Evolutionary conservation across 306 rosid species (phyloP).

Genomic region (Malus domestica): DNA sequence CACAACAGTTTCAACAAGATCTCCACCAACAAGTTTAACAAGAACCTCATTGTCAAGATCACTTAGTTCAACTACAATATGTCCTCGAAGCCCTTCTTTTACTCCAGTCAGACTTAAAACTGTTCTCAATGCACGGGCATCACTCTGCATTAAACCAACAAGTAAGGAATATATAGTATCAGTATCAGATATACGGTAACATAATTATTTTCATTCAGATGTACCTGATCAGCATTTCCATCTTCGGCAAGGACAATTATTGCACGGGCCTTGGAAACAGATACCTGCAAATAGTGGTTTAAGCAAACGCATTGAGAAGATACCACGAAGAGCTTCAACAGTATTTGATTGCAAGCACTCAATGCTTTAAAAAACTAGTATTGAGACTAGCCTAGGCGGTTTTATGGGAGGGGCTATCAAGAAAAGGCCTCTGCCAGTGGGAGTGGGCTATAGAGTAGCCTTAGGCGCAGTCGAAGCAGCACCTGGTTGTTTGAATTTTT

Average conservation of each 20-base stretch:
- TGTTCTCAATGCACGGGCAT: constrained; percentile 88
- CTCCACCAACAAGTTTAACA: constrained; percentile 93
- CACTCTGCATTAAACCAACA: constrained; percentile 56
- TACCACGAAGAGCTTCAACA: background rate
- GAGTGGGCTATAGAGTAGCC: too few species aligned
- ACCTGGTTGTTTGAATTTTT: too few species aligned
- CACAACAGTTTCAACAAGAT: constrained; percentile 92
- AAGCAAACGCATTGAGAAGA: constrained; percentile 5
- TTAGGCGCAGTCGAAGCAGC: too few species aligned
- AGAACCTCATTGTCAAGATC: constrained; percentile 90
- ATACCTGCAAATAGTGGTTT: constrained; percentile 45
- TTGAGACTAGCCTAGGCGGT: too few species aligned
- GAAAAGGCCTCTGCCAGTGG: too few species aligned
- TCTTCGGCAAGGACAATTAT: constrained; percentile 87
- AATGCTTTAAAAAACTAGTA: too few species aligned
- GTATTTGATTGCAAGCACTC: background rate
- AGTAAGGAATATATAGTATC: background rate
- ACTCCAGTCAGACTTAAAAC: constrained; percentile 89
- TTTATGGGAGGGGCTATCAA: too few species aligned
- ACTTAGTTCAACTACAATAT: constrained; percentile 82
- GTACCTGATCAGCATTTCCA: constrained; percentile 95
- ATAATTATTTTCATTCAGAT: constrained; percentile 7
- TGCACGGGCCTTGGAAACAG: constrained; percentile 90
- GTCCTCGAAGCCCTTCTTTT: constrained; percentile 79
- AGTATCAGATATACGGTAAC: constrained; percentile 12